Percentiles rank a stretch among this genome's conserved stretches.
phyloP scores from a whole-genome alignment of 2,329 filamentous ascomycete genomes.

The Xylaria multiplex region DNA sequence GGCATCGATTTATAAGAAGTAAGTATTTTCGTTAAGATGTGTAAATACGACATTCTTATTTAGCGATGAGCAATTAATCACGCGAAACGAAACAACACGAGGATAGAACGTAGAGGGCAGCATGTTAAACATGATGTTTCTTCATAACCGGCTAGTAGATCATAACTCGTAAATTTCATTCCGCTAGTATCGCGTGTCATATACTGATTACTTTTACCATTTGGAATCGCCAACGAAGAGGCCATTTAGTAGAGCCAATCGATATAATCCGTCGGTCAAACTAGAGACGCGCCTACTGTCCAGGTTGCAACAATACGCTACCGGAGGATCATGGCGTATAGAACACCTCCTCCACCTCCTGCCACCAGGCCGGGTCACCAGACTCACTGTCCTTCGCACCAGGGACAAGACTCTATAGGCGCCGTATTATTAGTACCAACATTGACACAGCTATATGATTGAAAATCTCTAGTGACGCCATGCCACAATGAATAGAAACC shows the following conservation, averaged over 20 bases:
- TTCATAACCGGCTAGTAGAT: too few species aligned
- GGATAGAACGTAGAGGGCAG: too few species aligned
- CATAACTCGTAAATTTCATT: not conserved
- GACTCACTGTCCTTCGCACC: constrained; percentile 68
- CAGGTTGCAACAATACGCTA: not conserved
- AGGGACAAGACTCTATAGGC: constrained; percentile 58
- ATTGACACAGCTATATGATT: not conserved
- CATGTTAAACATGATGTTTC: too few species aligned
- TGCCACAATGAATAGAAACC: not conserved
- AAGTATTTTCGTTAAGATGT: too few species aligned
- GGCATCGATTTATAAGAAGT: too few species aligned
- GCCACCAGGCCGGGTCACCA: constrained; percentile 75
- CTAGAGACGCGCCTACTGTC: not conserved
- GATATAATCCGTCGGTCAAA: not conserved
- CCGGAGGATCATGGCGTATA: constrained; percentile 58
- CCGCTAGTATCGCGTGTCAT: not conserved
- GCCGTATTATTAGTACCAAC: constrained; percentile 19
- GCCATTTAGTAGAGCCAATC: not conserved
- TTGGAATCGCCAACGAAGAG: not conserved
- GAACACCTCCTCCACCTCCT: constrained; percentile 74
- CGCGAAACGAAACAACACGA: too few species aligned
- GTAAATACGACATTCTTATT: too few species aligned
- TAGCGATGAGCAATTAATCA: too few species aligned
- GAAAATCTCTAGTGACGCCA: not conserved
- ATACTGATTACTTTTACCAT: not conserved